Conservation (phyloP, 2,329 filamentous ascomycete species). For the Pseudogymnoascus sp. region DNA sequence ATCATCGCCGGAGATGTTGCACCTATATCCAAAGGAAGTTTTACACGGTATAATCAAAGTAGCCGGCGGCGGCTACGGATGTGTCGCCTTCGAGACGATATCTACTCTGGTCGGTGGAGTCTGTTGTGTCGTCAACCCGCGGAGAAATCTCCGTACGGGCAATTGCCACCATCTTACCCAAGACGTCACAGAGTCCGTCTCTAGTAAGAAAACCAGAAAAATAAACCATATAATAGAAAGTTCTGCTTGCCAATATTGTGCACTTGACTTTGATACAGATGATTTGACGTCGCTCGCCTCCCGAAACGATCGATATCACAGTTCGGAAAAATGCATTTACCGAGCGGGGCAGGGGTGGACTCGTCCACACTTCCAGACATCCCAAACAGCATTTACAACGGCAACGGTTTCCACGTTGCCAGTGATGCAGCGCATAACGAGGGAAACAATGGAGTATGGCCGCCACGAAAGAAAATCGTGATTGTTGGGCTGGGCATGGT, state of each 20-base stretch:
- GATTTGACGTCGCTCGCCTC: not conserved
- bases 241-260: not conserved
- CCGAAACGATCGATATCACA: not conserved
- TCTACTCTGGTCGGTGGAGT: not conserved
- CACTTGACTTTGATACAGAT: not conserved
- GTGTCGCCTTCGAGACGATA: not conserved
- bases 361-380: conserved; percentile 1
- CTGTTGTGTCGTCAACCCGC: not conserved
- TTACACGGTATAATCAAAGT: not conserved
- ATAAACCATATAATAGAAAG: not conserved
- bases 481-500: conserved; percentile 91
- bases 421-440: not conserved
- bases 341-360: conserved; percentile 4
- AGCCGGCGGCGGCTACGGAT: not conserved
- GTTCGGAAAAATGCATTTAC: conserved; percentile 9
- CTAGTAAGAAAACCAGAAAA: not conserved
- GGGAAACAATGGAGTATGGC: conserved; percentile 16
- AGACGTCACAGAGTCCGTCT: not conserved
- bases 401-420: not conserved
- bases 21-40: not conserved
- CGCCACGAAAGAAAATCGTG: conserved; percentile 57
- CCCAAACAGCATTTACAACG: not conserved
- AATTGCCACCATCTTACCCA: not conserved
- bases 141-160: not conserved
- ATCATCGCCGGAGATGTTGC: not conserved